Evolutionary conservation across 345 rosid species (phyloP), one percentile per base, ranked within the genome.

Genomic region (Eucalyptus pumila): DNA sequence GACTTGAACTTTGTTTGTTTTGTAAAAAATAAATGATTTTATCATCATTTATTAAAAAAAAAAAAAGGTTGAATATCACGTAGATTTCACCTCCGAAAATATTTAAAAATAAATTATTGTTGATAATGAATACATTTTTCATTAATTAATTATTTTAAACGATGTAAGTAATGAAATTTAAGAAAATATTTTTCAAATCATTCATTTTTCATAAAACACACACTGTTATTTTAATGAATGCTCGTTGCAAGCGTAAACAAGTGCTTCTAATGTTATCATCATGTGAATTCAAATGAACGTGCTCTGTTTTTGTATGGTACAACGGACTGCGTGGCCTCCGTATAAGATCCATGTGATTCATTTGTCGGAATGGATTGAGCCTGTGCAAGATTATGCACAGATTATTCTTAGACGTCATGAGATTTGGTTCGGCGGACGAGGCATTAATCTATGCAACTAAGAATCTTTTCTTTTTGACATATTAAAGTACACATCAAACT

Each of bases 11-110:
- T 52, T 21, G 2, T 52, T 52, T 52, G 26, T 52, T 52, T 52
- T 52, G 23, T 1, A 52, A 52, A 52, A 52, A 52, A 52, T 52
- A 52, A 52, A 52, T 52, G 4, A 1, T 52, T 52, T 52, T 52
- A 19, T 0, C 0, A 4, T 4, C 9, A 19, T 52, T 52, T 52
- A 51, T 51, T 2, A 6, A 47, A 0, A 16, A 16, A 15, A 51
- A 50, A 51, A 19, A 8, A 51, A 51, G 5, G 10, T 52, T 21
- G 5, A 52, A 21, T 52, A 21, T 52, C 58, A 21, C 9, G 2
- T 52, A 21, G 5, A 19, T 52, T 52, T 52, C 26, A 52, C 11
- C 1, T 52, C 26, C 5, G 26, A 52, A 52, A 52, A 21, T 52
- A 52, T 52, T 52, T 52, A 19, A 52, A 52, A 1, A 52, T 19